A percentile compares a stretch with the other conserved stretches of the same genome.
Evolutionary conservation across 331 rosid genomes (phyloP).

Genomic region (Spiraea crenata): DNA sequence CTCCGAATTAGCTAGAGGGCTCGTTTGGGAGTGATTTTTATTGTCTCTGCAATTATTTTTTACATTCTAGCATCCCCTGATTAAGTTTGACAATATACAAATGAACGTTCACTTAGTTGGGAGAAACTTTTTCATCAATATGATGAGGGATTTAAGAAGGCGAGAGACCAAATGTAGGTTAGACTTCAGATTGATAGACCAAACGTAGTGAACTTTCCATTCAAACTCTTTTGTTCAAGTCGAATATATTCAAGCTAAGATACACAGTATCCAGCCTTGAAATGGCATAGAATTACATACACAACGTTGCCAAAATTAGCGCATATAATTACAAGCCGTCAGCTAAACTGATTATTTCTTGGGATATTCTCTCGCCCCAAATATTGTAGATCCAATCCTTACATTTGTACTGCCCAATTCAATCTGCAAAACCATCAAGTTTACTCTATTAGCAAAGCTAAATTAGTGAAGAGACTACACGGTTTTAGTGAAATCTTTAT

Average conservation of each 20-base stretch:
- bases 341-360: slow-evolving; percentile 42
- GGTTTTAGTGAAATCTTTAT: no score
- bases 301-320: not conserved
- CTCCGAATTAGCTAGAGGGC: no score
- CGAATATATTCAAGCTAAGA: slow-evolving; percentile 21
- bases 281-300: not conserved
- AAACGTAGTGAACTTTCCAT: not conserved
- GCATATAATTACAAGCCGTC: not conserved
- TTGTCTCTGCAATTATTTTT: no score
- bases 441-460: not conserved
- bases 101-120: no score
- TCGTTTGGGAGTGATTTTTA: no score
- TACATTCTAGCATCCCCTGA: no score
- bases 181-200: not conserved
- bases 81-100: no score
- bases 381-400: slow-evolving; percentile 85
- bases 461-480: not conserved
- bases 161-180: no score
- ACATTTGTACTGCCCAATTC: slow-evolving; percentile 92
- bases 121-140: no score
- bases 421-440: slow-evolving; percentile 52
- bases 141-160: no score
- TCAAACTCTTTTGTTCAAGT: slow-evolving; percentile 24
- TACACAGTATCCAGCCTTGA: slow-evolving; percentile 9
- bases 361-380: slow-evolving; percentile 84